These are phyloP conservation scores for Lecanicillium sp. DNA, from an alignment of 2,329 filamentous ascomycete genomes.

Conservation along the genomic window DNA sequence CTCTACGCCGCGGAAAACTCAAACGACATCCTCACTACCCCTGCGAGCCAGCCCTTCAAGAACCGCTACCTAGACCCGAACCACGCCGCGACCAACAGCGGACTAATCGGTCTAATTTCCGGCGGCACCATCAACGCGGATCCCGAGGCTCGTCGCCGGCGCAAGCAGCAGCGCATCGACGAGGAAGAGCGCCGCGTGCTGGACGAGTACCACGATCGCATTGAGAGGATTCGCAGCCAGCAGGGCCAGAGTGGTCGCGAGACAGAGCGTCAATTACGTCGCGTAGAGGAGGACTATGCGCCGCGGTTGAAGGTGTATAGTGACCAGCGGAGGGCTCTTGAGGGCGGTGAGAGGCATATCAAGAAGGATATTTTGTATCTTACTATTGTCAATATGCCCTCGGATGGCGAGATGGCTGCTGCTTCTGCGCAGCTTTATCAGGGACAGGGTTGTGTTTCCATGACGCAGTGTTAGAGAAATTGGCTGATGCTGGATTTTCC, in stretches of 20 bases:
- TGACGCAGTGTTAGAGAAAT: no score
- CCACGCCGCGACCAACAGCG: conserved; percentile 13
- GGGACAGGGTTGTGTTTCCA: background rate
- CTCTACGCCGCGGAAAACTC: conserved; percentile 9
- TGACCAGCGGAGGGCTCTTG: conserved; percentile 7
- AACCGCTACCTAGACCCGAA: conserved; percentile 19
- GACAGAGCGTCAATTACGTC: conserved; percentile 8
- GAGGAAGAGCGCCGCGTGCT: conserved; percentile 8
- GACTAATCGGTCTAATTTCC: conserved; percentile 8
- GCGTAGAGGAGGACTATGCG: conserved; percentile 8
- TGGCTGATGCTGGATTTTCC: no score
- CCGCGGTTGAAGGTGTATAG: conserved; percentile 9
- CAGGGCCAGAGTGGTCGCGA: conserved; percentile 9
- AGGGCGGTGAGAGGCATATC: conserved; percentile 9
- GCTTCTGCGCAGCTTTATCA: conserved; percentile 8
- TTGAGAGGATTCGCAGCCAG: conserved; percentile 5
- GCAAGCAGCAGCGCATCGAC: conserved; percentile 6
- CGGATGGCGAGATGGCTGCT: conserved; percentile 8
- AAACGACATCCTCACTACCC: conserved; percentile 10
- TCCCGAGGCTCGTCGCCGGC: conserved; percentile 6
- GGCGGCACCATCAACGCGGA: conserved; percentile 8
- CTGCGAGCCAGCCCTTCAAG: conserved; percentile 14
- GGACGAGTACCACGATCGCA: conserved; percentile 8
- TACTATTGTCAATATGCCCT: conserved; percentile 9
- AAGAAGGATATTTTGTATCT: conserved; percentile 10